Base-by-base conservation (phyloP, 208 protist species). In the Novymonas esmeraldas region DNA sequence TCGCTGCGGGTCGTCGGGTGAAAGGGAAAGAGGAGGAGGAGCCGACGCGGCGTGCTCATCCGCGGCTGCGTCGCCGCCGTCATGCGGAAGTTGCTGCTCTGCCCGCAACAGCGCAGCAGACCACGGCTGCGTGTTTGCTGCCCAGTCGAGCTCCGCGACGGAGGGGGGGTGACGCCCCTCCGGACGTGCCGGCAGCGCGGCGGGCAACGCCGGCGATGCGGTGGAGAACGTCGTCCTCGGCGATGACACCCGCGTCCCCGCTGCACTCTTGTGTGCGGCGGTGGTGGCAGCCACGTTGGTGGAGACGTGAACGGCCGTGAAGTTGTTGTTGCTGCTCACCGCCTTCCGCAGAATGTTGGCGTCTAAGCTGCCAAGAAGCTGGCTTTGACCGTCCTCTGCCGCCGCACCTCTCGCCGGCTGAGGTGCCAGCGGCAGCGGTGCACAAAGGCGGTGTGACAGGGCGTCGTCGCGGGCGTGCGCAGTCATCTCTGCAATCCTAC, bases 71-170 rank as follows among this genome's bases (percentile, higher is more conserved):
- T n/a, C n/a, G n/a, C n/a, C 39, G 54, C 57, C 31, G 52, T 38
- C 39, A n/a, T 29, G 39, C 44, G 42, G 39, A 13, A 64, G 61
- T 34, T 45, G 61, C 20, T 64, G 61, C 38, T 75, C 69, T 29
- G 60, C 61, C 18, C 45, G 42, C 55, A 69, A 36, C 14, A 64
- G 45, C 14, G 42, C 34, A 3, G 69, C 68, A 7, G 69, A 75
- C 69, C 69, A 75, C 36, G 69, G 60, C 54, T 67, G 69, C 49
- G 69, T 75, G 29, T 59, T 38, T 16, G 67, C 56, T 0, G 49
- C 42, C 38, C 39, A 52, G 36, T 46, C 68, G 2, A 16, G 6
- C 0, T 69, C 61, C 26, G 36, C 51, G 4, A 26, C 31, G 22
- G 26, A 31, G 56, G 20, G 39, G 26, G 24, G 22, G 11, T 41